Conservation (phyloP, 176 grass and related monocot genomes). For the bread wheat (Triticum aestivum) region IWGSC_CS_RefSeq_v2.1 NC_057812.1:510830626-510831125, state of each 20-base stretch:
- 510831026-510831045: neutral
- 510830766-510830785: neutral
- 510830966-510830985: no score
- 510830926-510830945: neutral
- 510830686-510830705: neutral
- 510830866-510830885: no score
- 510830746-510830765: neutral
- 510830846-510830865: neutral
- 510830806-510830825: neutral
- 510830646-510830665: no score
- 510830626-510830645: no score
- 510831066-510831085: conserved; percentile 4
- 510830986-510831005: neutral
- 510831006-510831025: neutral
- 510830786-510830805: neutral
- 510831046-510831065: neutral
- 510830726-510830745: neutral
- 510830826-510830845: neutral
- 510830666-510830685: neutral
- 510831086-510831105: neutral
- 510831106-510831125: neutral
- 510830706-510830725: neutral
- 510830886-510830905: neutral
- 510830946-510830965: no score
- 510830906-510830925: conserved; percentile 12